A percentile compares a stretch with the other conserved stretches of the same genome.
Conservation (phyloP, 352 stramenopile species). For the Phytophthora cryptogea region DNA sequence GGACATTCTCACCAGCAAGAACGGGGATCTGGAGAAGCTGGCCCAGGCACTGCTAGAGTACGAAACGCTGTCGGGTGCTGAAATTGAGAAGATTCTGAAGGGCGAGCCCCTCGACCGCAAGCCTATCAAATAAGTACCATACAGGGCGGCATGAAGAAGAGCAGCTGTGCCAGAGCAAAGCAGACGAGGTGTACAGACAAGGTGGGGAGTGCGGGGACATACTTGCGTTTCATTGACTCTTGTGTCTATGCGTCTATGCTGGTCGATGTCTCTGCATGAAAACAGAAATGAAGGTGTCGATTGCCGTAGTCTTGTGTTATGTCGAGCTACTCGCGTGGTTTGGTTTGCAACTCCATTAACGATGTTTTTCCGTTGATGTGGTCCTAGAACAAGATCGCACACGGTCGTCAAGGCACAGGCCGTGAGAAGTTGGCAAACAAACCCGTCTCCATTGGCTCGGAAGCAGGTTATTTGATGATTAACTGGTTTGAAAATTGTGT, state of each 20-base stretch:
- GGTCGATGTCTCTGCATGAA: constrained; percentile 9
- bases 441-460: no score
- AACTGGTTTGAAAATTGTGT: no score
- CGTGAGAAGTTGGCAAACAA: no score
- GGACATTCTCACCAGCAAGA: constrained; percentile 92
- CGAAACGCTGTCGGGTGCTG: constrained; percentile 96
- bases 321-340: background rate
- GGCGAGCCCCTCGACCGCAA: constrained; percentile 83
- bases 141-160: constrained; percentile 30
- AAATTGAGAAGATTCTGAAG: constrained; percentile 90
- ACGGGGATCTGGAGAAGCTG: constrained; percentile 93
- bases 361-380: background rate
- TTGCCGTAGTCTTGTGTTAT: constrained; percentile 10
- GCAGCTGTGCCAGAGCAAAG: constrained; percentile 12
- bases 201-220: constrained; percentile 23
- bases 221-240: background rate
- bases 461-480: no score
- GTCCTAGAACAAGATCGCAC: no score
- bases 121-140: constrained; percentile 62
- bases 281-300: constrained; percentile 35
- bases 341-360: constrained; percentile 1
- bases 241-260: constrained; percentile 4
- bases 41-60: constrained; percentile 97
- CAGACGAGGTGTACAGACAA: constrained; percentile 20
- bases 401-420: no score